Conservation (phyloP, 306 rosid genomes). For the Betula pendula region DNA sequence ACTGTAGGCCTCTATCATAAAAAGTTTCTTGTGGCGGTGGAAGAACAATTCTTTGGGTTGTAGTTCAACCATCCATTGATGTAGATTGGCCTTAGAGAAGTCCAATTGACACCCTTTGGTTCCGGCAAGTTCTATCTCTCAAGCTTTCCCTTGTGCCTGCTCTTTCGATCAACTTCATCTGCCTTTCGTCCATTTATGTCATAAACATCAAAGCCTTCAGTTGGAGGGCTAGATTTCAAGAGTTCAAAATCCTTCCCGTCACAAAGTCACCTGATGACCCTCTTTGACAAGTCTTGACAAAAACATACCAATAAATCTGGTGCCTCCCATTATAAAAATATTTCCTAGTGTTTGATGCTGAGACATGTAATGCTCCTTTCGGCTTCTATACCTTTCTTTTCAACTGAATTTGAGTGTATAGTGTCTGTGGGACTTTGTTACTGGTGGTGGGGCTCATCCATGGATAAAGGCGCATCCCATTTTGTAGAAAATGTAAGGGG, state of each 20-base stretch:
- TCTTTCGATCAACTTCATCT: conserved; percentile 87
- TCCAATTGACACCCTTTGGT: conserved; percentile 83
- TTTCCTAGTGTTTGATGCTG: conserved; percentile 79
- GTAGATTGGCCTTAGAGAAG: conserved; percentile 93
- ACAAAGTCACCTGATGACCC: conserved; percentile 83
- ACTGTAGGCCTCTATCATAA: too few relatives aligned
- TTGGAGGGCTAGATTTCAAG: conserved; percentile 85
- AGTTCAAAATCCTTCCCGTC: conserved; percentile 83
- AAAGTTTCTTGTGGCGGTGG: conserved; percentile 43
- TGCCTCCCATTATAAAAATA: conserved; percentile 95
- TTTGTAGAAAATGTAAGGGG: too few relatives aligned
- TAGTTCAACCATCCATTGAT: conserved; percentile 94
- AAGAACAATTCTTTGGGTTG: conserved; percentile 98
- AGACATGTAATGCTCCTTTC: conserved; percentile 56
- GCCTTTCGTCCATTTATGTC: conserved; percentile 98
- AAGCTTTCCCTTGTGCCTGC: conserved; percentile 99
- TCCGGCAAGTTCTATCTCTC: conserved; percentile 80
- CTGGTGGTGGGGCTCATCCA: too few relatives aligned
- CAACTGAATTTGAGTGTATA: conserved; percentile 34
- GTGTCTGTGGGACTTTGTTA: too few relatives aligned
- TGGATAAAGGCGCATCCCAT: too few relatives aligned
- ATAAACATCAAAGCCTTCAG: conserved; percentile 80
- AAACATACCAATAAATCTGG: conserved; percentile 86
- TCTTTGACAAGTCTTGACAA: conserved; percentile 92
- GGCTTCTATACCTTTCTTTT: conserved; percentile 62